phyloP scores from a whole-genome alignment of 176 grass and related monocot genomes.

The Pontederia crassipes region DNA sequence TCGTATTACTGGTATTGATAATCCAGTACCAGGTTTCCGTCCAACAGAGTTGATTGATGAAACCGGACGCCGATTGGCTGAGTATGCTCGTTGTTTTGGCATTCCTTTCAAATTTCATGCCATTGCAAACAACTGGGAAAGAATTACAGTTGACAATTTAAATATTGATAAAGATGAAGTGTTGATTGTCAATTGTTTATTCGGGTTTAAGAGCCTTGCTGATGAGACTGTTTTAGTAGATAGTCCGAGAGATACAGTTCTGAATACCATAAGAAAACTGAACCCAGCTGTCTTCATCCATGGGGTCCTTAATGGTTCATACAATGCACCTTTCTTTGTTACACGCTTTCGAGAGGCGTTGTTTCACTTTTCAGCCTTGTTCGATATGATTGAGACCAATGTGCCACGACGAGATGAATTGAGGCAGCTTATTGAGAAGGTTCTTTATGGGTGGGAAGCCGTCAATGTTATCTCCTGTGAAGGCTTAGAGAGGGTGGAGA shows the following conservation, averaged over 20 bases:
- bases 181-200: not conserved
- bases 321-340: not conserved
- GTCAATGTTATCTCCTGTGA: not conserved
- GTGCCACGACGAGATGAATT: not conserved
- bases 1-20: not conserved
- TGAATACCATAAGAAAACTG: not conserved
- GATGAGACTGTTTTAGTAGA: not conserved
- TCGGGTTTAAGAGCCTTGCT: not conserved
- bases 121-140: not conserved
- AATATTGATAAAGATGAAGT: slow-evolving; percentile 1
- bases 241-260: not conserved
- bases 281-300: not conserved
- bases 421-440: not conserved
- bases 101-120: not conserved
- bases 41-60: not conserved
- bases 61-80: not conserved
- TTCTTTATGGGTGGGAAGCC: not conserved
- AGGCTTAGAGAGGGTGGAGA: not conserved
- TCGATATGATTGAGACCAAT: not conserved
- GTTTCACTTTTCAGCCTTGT: not conserved
- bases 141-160: not conserved
- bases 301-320: not conserved
- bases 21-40: not conserved
- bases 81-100: not conserved
- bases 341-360: not conserved